Evolutionary conservation across 371 early-diverging fungal species (phyloP).

Genomic region (Apophysomyces trapeziformis): DNA sequence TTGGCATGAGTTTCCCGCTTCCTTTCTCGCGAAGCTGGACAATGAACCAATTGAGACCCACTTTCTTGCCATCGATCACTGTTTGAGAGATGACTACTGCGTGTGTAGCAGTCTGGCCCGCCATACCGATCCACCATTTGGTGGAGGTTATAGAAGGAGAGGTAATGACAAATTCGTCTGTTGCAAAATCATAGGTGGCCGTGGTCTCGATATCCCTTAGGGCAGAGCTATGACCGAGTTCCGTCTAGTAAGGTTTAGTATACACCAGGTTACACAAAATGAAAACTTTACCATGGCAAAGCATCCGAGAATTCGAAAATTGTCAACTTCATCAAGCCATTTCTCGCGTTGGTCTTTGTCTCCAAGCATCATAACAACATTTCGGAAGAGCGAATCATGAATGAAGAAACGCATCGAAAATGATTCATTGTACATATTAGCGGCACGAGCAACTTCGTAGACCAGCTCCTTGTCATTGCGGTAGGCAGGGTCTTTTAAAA

Average conservation of each 20-base stretch:
- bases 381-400: conserved; percentile 63
- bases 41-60: conserved; percentile 85
- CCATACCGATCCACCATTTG: conserved; percentile 95
- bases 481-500: conserved; percentile 17
- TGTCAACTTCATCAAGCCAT: conserved; percentile 59
- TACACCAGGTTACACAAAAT: not conserved
- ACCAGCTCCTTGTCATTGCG: conserved; percentile 18
- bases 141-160: conserved; percentile 87
- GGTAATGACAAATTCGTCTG: conserved; percentile 83
- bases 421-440: conserved; percentile 59
- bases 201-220: conserved; percentile 88
- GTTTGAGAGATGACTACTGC: conserved; percentile 69
- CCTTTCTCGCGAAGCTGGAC: conserved; percentile 82
- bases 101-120: conserved; percentile 81
- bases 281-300: conserved; percentile 66
- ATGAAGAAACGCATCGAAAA: conserved; percentile 71
- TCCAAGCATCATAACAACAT: conserved; percentile 64
- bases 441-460: conserved; percentile 19
- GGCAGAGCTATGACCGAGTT: conserved; percentile 78
- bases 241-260: conserved; percentile 43
- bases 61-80: conserved; percentile 64
- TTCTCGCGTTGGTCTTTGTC: conserved; percentile 60
- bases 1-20: conserved; percentile 74
- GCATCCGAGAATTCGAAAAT: conserved; percentile 63
- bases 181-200: conserved; percentile 77